Base-by-base conservation (phyloP, 2,329 filamentous ascomycete genomes). In the Colletotrichum sp. region DNA sequence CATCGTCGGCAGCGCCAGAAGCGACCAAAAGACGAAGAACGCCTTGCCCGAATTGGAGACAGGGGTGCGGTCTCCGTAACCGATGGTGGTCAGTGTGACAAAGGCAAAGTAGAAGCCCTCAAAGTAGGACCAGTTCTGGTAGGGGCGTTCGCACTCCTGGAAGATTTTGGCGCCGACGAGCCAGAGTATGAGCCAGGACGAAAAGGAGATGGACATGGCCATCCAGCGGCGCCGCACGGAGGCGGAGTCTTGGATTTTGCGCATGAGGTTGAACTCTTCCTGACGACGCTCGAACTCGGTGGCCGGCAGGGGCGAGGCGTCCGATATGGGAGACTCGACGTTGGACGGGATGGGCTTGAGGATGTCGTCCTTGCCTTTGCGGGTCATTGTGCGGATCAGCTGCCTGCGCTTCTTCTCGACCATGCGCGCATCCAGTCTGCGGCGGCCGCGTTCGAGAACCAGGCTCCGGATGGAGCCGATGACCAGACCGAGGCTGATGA, bases 21-120 rank as follows among this genome's bases (percentile, higher is more conserved):
- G 84, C 16, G 93, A 95, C 96, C 96, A 98, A 72, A 98, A 93
- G n/a, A 98, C 94, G 80, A 98, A 98, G 82, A 98, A 98, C 0
- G 94, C 92, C 71, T 94, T 93, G 2, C 94, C 95, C 0, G 93
- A 90, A 78, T 96, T 96, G 3, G 93, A 94, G n/a, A 92, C 87
- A 0, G 95, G 95, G 2, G 93, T 92, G 7, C 93, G 84, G 78
- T 98, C 95, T 5, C 96, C 96, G 79, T 98, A 98, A 1, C 96
- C 96, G 48, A 98, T 94, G 0, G 96, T 98, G 3, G 72, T 74
- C 28, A 98, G 90, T 4, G 93, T 93, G 39, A 95, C 92, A 83
- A 97, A 98, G 79, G 93, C 93, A 82, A 98, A 98, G 84, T 98
- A 98, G 59, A 98, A 88, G 0, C 93, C 91, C 72, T 96, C 88